Conservation (phyloP, 306 rosid species). For the Lagenaria siceraria region DNA sequence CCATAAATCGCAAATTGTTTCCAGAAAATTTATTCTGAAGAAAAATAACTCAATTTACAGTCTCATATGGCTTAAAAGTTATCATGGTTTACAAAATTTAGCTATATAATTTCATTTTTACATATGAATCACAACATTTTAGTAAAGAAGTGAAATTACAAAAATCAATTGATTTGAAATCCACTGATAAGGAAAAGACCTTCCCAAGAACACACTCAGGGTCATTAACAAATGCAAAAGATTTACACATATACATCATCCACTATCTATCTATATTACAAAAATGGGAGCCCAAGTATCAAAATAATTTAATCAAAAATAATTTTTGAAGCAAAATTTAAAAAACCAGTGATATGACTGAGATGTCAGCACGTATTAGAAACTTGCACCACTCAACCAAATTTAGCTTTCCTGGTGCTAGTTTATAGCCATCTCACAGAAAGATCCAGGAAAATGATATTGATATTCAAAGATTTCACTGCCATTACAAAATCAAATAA, state of each 20-base stretch:
- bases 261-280: background rate
- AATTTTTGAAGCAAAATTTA: background rate
- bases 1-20: background rate
- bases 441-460: conserved; percentile 1
- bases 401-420: background rate
- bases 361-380: background rate
- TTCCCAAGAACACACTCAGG: background rate
- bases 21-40: background rate
- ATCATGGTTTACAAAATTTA: background rate
- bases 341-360: background rate
- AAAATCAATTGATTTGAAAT: background rate
- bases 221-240: background rate
- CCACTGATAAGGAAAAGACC: background rate
- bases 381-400: background rate
- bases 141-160: background rate
- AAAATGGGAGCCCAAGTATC: background rate
- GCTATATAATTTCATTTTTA: background rate
- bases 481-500: conserved; percentile 2
- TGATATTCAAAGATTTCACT: background rate
- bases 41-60: background rate
- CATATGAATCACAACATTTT: background rate
- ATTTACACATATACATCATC: background rate
- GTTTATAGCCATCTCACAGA: background rate
- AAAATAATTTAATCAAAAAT: background rate
- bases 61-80: background rate